Evolutionary conservation across 768 basidiomycete genomes (phyloP).

Genomic region (Tulasnella sp.): DNA sequence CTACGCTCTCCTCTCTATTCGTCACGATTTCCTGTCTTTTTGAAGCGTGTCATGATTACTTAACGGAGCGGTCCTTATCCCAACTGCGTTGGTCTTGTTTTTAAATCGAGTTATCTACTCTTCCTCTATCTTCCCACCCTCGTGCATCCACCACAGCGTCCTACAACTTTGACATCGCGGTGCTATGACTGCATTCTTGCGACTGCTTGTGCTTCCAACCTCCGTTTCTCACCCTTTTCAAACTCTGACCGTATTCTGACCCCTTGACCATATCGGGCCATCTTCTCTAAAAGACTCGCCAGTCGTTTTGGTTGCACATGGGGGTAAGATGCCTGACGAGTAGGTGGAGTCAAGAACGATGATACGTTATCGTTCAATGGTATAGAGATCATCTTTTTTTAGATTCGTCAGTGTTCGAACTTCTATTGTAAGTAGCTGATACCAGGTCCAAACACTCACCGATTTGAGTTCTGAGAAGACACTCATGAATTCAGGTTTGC

Average conservation of each 20-base stretch:
- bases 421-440: neutral
- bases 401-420: neutral
- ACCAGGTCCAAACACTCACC: slow-evolving; percentile 33
- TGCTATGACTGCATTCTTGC: slow-evolving; percentile 61
- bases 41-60: too few species aligned
- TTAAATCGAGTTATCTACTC: too few species aligned
- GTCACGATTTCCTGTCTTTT: too few species aligned
- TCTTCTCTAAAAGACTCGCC: slow-evolving; percentile 63
- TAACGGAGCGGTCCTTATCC: too few species aligned
- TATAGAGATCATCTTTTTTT: slow-evolving; percentile 31
- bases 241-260: slow-evolving; percentile 46
- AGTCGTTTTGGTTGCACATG: slow-evolving; percentile 58
- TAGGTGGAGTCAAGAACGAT: slow-evolving; percentile 61
- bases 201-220: slow-evolving; percentile 66
- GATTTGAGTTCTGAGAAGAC: slow-evolving; percentile 70
- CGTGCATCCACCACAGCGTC: too few species aligned
- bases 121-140: too few species aligned
- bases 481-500: slow-evolving; percentile 50
- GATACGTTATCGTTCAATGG: slow-evolving; percentile 59
- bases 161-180: too few species aligned
- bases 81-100: too few species aligned
- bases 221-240: slow-evolving; percentile 56
- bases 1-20: slow-evolving; percentile 32
- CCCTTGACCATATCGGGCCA: slow-evolving; percentile 51
- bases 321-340: slow-evolving; percentile 53